Base-by-base conservation (phyloP, 2,329 filamentous ascomycete species). In the Fusarium continuum region DNA sequence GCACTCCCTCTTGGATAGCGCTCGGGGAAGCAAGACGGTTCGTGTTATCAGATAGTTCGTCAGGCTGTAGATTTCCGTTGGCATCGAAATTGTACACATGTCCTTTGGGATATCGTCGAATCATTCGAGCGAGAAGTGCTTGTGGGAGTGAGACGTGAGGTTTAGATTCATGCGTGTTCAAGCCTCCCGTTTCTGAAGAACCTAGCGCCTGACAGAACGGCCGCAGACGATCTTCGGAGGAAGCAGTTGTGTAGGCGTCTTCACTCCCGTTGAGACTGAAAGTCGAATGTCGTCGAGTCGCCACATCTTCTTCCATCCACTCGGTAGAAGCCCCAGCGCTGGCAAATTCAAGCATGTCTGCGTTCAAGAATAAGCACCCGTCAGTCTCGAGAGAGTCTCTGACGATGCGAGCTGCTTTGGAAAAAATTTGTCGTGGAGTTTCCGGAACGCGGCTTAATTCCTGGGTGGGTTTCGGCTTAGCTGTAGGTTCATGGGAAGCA, bases 41-140 rank as follows among this genome's bases (percentile, higher is more conserved):
- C 0, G 70, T 64, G 2, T 75, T 66, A 7, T 65, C 68, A 0
- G 72, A 71, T 4, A 71, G 66, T 20, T 77, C 73, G 9, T 71
- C 71, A 0, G 70, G 67, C 4, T 74, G 72, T 0, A 79, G 46
- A 9, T 74, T 70, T 0, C 79, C 80, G 10, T 76, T 66, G 5
- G 72, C 72, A 13, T 77, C 77, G 25, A 79, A 80, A 43, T 78
- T 79, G 57, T 82, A 83, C 1, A 83, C 74, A 43, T 77, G 77
- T 0, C 82, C 83, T 8, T 73, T 69, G 0, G 81, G 81, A 52
- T 84, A 80, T 2, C 77, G 72, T 11, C 75, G 75, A 2, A 83
- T 67, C 6, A 84, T 74, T 3, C 71, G 72, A 1, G 73, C 68
- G 3, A 84, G 69, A 13, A 81, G 75, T 6, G 61, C 71, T 44